Base-by-base conservation (phyloP, 345 rosid genomes). In the Arabidopsis arenosa region DNA sequence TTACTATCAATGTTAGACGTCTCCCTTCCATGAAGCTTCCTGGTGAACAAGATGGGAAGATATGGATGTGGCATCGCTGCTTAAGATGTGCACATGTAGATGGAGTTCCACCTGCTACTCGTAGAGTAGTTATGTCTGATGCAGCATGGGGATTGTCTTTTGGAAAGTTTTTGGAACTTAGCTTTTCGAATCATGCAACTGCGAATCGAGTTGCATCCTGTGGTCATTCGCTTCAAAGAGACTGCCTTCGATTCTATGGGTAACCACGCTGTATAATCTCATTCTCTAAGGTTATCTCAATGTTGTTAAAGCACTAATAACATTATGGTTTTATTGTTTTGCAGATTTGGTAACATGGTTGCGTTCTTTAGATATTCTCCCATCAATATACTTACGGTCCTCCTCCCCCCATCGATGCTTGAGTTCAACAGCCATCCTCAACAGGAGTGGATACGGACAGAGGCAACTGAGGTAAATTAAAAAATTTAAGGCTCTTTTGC, bases 21-120 rank as follows among this genome's bases (percentile, higher is more conserved):
- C 89, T 86, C 53, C 39, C 90, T 28, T 84, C 91, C 36, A 78
- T 80, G 65, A 91, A 85, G 81, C 86, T 96, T 43, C 93, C 93
- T 8, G 99, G 99, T 75, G 96, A 87, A 73, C 85, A 72, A 65
- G 99, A 96, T 82, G 99, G 96, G 68, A 93, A 86, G 80, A 93
- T 96, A 76, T 96, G 99, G 99, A 93, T 96, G 99, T 96, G 99
- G 98, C 99, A 96, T 53, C 90, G 99, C 13, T 96, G 99, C 90
- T 79, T 96, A 48, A 84, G 89, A 80, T 96, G 99, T 78, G 86
- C 87, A 74, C 93, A 80, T 45, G 85, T 77, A 12, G 88, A 89
- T 83, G 98, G 98, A 36, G 92, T 93, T 67, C 99, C 99, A 55
- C 99, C 97, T 12, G 94, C 97, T 75, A 93, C 99, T 67, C 96